Percentiles rank a stretch among this genome's conserved stretches.
These are phyloP conservation scores for Dipteronia dyeriana DNA, from an alignment of 345 rosid genomes.

Conservation along the genomic window DNA sequence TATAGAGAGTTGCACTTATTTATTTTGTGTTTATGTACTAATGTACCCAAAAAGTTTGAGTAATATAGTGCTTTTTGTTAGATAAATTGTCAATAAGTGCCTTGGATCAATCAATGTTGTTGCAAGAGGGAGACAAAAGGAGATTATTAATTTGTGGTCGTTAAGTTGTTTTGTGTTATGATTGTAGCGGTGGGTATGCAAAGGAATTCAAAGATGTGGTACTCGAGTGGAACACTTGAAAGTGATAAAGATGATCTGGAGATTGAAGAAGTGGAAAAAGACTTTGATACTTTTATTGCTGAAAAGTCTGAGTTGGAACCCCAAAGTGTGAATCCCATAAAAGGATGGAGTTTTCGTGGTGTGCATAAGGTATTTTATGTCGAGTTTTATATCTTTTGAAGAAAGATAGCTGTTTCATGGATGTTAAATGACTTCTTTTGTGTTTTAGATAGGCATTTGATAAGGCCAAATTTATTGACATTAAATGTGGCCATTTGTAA, in stretches of 20 bases:
- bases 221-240: constrained; percentile 29
- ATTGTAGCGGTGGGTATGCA: constrained; percentile 33
- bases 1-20: background rate
- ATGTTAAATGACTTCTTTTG: background rate
- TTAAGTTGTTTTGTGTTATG: constrained; percentile 20
- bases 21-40: background rate
- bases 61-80: background rate
- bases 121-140: background rate
- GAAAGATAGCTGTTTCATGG: background rate
- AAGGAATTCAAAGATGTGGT: constrained; percentile 40
- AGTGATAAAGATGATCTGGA: constrained; percentile 29
- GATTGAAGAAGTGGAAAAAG: constrained; percentile 33
- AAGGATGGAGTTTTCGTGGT: constrained; percentile 93
- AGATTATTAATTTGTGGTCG: background rate
- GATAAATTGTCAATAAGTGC: background rate
- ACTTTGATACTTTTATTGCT: constrained; percentile 38
- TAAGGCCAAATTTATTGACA: background rate
- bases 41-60: background rate
- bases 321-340: constrained; percentile 89
- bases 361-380: constrained; percentile 71
- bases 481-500: background rate
- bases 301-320: constrained; percentile 57
- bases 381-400: background rate
- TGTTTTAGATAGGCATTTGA: background rate
- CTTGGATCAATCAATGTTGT: background rate